A percentile compares a stretch with the other conserved stretches of the same genome.
Evolutionary conservation across 1,284 basidiomycete genomes (phyloP).

Genomic region (Phaffia rhodozyma): DNA sequence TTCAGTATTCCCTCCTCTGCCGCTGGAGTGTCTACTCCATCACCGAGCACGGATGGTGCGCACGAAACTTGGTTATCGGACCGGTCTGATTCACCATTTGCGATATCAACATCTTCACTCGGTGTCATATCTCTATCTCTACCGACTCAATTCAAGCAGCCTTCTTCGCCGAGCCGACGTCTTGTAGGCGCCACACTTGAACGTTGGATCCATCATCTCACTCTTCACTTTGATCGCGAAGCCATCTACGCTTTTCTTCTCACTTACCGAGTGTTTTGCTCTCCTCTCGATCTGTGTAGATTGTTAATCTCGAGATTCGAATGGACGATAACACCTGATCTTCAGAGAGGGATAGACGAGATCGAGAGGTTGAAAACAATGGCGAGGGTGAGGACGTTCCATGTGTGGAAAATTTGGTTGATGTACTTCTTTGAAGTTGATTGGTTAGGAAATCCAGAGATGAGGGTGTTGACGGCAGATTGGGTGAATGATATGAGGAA

Average conservation of each 20-base stretch:
- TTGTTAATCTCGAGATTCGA: slow-evolving; percentile 71
- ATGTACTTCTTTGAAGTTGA: slow-evolving; percentile 75
- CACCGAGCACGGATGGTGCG: too few relatives aligned
- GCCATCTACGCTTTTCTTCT: slow-evolving; percentile 57
- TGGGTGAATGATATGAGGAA: slow-evolving; percentile 65
- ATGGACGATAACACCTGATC: slow-evolving; percentile 53
- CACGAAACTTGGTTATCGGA: too few relatives aligned
- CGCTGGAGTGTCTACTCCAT: too few relatives aligned
- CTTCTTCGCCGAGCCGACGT: too few relatives aligned
- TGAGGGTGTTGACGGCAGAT: slow-evolving; percentile 54
- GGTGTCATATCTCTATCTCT: too few relatives aligned
- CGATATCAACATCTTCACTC: too few relatives aligned
- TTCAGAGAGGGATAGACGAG: slow-evolving; percentile 26
- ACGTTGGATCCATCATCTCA: slow-evolving; percentile 77
- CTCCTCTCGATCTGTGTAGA: slow-evolving; percentile 59
- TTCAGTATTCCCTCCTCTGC: too few relatives aligned
- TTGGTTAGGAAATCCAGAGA: slow-evolving; percentile 64
- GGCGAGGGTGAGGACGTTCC: slow-evolving; percentile 50
- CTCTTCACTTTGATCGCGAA: slow-evolving; percentile 59
- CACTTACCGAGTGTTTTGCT: slow-evolving; percentile 70
- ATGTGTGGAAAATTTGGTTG: slow-evolving; percentile 73
- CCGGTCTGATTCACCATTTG: too few relatives aligned
- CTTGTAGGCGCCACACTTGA: slow-evolving; percentile 76
- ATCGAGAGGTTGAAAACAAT: slow-evolving; percentile 44
- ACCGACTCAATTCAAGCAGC: too few relatives aligned